A percentile compares a stretch with the other conserved stretches of the same genome.
Conservation (phyloP, 352 stramenopile genomes). For the Phytophthora chlamydospora region DNA sequence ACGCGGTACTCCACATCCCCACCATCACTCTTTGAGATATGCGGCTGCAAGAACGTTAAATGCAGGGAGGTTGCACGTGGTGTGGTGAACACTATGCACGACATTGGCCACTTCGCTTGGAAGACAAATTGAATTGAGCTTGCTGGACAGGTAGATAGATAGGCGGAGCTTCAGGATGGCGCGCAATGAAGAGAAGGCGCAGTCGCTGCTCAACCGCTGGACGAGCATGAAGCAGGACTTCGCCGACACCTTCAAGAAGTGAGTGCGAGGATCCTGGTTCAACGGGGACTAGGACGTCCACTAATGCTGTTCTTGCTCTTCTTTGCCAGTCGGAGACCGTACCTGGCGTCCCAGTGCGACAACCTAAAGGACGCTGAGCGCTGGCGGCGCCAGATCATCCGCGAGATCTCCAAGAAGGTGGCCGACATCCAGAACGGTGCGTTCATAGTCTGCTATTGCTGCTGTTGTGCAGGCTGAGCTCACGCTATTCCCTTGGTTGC, state of each 20-base stretch:
- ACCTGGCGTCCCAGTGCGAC: slow-evolving; percentile 94
- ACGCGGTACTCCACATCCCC: slow-evolving; percentile 22
- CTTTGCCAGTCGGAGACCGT: slow-evolving; percentile 79
- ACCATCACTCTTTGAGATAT: slow-evolving; percentile 14
- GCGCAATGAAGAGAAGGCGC: slow-evolving; percentile 98
- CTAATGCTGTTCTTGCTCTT: slow-evolving; percentile 6
- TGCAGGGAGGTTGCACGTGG: slow-evolving; percentile 1
- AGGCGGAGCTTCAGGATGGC: slow-evolving; percentile 81
- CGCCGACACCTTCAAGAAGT: slow-evolving; percentile 85
- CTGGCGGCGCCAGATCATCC: slow-evolving; percentile 93
- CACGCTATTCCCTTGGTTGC: slow-evolving; percentile 2
- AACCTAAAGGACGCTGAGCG: slow-evolving; percentile 94
- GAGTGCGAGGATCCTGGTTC: slow-evolving; percentile 5
- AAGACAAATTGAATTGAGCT: too few relatives aligned
- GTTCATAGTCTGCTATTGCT: background rate
- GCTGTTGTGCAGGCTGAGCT: background rate
- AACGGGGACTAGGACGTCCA: background rate
- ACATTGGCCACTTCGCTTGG: background rate
- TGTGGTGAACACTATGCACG: slow-evolving; percentile 13
- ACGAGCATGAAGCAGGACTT: slow-evolving; percentile 96
- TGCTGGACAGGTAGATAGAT: too few relatives aligned
- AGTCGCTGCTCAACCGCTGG: slow-evolving; percentile 99
- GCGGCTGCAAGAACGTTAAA: slow-evolving; percentile 17
- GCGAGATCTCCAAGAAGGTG: slow-evolving; percentile 96
- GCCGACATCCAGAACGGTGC: slow-evolving; percentile 96